These are phyloP conservation scores for Colletotrichum tropicicola DNA, from an alignment of 2,329 filamentous ascomycete species.

Conservation along the genomic window DNA sequence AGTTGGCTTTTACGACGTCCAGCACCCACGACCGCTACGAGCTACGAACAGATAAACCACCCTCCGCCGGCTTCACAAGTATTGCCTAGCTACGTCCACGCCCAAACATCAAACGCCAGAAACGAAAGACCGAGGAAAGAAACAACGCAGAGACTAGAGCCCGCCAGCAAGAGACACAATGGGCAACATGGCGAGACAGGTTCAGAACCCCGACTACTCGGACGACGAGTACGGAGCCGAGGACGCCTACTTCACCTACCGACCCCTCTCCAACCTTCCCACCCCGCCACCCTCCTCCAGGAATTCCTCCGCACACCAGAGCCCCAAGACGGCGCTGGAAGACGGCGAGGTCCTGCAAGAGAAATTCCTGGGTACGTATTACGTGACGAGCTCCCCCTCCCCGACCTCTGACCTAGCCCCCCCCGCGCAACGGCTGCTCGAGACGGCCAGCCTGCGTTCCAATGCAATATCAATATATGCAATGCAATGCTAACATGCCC, in stretches of 20 bases:
- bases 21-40: constrained; percentile 17
- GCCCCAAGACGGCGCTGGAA: constrained; percentile 51
- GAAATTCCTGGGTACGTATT: constrained; percentile 47
- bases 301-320: constrained; percentile 52
- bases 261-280: constrained; percentile 73
- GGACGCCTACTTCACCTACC: constrained; percentile 70
- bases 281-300: constrained; percentile 69
- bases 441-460: constrained; percentile 30
- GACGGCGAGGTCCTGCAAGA: constrained; percentile 54
- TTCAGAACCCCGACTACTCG: constrained; percentile 32
- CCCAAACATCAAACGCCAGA: not conserved
- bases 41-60: constrained; percentile 27
- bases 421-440: not conserved
- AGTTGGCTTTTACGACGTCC: constrained; percentile 28
- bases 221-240: constrained; percentile 59
- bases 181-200: constrained; percentile 30
- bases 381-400: constrained; percentile 9
- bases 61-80: not conserved
- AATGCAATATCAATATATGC: constrained; percentile 31
- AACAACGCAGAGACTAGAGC: not conserved
- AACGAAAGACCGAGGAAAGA: not conserved
- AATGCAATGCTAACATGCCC: constrained; percentile 28
- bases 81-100: not conserved
- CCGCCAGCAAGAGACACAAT: constrained; percentile 17
- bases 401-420: not conserved